Conservation (phyloP, 2,329 filamentous ascomycete genomes). For the Fulvia fulva region DNA sequence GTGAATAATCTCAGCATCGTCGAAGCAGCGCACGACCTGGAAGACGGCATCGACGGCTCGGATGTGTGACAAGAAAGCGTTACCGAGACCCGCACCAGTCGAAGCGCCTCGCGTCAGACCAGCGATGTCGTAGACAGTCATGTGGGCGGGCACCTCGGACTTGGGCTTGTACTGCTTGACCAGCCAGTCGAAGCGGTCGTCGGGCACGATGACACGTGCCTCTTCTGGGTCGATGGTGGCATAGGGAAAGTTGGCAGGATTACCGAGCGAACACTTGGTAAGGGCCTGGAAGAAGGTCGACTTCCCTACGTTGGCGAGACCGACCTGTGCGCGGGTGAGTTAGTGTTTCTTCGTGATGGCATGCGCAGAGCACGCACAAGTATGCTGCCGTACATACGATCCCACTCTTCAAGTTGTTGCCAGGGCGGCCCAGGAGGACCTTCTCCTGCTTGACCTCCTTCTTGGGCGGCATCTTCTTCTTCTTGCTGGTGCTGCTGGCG, state of each 20-base stretch:
- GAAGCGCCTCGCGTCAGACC: constrained; percentile 94
- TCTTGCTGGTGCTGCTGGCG: constrained; percentile 44
- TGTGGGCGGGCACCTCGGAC: constrained; percentile 90
- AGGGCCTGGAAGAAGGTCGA: constrained; percentile 99
- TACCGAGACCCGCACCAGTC: constrained; percentile 94
- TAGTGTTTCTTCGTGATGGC: constrained; percentile 36
- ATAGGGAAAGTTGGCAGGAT: constrained; percentile 99
- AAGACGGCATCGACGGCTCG: constrained; percentile 59
- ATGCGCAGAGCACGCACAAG: constrained; percentile 32
- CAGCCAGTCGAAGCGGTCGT: constrained; percentile 94
- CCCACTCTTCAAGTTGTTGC: constrained; percentile 98
- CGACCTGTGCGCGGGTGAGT: constrained; percentile 63
- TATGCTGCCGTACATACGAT: constrained; percentile 65
- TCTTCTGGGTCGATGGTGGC: constrained; percentile 99
- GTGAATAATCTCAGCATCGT: constrained; percentile 99
- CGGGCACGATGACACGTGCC: constrained; percentile 92
- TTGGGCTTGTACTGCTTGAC: constrained; percentile 97
- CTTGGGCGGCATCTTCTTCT: constrained; percentile 89
- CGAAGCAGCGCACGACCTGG: constrained; percentile 54
- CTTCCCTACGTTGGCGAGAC: constrained; percentile 98
- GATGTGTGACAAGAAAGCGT: constrained; percentile 97
- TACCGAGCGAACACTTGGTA: constrained; percentile 94
- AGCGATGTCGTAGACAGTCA: constrained; percentile 98
- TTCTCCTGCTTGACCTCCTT: constrained; percentile 90
- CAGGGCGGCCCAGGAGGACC: constrained; percentile 89